Conservation (phyloP, 2,329 filamentous ascomycete genomes). For the Nemania bipapillata region DNA sequence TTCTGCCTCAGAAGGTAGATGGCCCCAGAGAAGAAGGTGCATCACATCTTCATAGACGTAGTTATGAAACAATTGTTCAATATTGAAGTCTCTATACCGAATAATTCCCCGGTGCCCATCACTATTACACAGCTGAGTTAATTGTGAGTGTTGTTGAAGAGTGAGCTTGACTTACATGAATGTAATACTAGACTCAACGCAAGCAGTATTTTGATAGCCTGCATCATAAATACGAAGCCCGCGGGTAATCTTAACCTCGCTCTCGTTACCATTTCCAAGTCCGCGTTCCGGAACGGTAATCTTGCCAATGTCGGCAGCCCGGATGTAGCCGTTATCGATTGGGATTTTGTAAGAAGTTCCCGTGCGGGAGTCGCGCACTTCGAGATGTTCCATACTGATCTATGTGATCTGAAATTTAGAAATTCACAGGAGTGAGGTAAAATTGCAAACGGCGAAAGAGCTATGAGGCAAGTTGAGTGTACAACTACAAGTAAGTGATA, state of each 20-base stretch:
- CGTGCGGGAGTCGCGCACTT: constrained; percentile 46
- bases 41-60: constrained; percentile 47
- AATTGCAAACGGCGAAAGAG: background rate
- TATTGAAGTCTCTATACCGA: constrained; percentile 43
- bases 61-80: constrained; percentile 43
- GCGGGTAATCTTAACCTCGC: constrained; percentile 26
- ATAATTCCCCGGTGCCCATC: constrained; percentile 44
- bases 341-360: constrained; percentile 45
- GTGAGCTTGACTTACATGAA: constrained; percentile 39
- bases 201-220: constrained; percentile 46
- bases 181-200: constrained; percentile 47
- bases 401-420: background rate
- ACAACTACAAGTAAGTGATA: constrained; percentile 16
- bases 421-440: background rate
- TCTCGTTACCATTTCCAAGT: constrained; percentile 19
- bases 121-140: constrained; percentile 26
- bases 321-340: constrained; percentile 42
- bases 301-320: constrained; percentile 41
- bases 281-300: constrained; percentile 37
- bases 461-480: background rate
- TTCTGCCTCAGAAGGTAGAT: constrained; percentile 50
- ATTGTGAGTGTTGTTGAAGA: background rate
- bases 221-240: constrained; percentile 43
- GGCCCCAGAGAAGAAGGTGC: constrained; percentile 55
- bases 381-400: constrained; percentile 41